Conservation (phyloP, 441 rosid genomes). For the Eruca vesicaria region DNA sequence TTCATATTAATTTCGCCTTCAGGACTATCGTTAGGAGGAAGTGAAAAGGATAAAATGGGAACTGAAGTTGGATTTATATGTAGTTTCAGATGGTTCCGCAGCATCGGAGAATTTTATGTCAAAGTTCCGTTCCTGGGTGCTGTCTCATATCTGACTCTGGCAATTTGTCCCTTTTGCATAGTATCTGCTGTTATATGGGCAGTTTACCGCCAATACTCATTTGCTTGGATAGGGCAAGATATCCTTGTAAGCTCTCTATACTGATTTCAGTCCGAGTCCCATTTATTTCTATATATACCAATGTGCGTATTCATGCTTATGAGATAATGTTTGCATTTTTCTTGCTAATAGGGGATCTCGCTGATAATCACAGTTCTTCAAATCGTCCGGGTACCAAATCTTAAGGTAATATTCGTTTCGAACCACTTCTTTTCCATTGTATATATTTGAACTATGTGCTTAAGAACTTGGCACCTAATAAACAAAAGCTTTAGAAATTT, state of each 20-base stretch:
- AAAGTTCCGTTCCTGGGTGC: slow-evolving; percentile 88
- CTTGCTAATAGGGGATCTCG: slow-evolving; percentile 77
- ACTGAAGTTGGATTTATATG: slow-evolving; percentile 44
- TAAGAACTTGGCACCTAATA: slow-evolving; percentile 7
- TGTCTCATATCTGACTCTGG: slow-evolving; percentile 82
- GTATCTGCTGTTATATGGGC: slow-evolving; percentile 93
- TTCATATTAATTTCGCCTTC: not conserved
- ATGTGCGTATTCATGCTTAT: not conserved
- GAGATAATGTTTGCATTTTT: not conserved
- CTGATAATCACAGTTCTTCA: slow-evolving; percentile 93
- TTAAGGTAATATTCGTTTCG: slow-evolving; percentile 82
- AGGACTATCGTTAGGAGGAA: not conserved
- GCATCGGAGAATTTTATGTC: slow-evolving; percentile 66
- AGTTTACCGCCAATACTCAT: slow-evolving; percentile 45
- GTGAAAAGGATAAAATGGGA: not conserved
- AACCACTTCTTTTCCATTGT: slow-evolving; percentile 2
- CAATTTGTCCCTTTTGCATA: slow-evolving; percentile 91
- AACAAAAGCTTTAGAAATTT: not conserved
- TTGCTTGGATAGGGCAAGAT: slow-evolving; percentile 90
- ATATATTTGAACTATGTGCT: not conserved
- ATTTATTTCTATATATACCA: not conserved
- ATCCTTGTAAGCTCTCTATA: slow-evolving; percentile 59
- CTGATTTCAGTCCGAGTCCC: not conserved
- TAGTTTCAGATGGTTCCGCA: slow-evolving; percentile 81
- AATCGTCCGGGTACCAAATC: slow-evolving; percentile 91